phyloP scores from a whole-genome alignment of 148 eudicot species.

The Rhododendron molle region DNA sequence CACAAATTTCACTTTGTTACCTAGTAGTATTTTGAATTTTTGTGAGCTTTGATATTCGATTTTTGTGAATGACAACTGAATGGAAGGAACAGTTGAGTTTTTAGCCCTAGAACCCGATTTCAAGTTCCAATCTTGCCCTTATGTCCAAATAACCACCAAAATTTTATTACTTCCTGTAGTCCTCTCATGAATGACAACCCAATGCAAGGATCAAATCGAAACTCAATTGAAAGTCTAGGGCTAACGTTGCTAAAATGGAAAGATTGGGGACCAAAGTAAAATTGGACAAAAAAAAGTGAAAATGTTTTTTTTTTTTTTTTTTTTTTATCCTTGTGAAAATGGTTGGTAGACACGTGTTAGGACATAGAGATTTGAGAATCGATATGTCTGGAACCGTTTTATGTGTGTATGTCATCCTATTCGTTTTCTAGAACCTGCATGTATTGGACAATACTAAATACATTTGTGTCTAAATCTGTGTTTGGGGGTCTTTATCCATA shows the following conservation, averaged over 20 bases:
- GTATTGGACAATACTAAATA: no score
- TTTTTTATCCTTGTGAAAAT: no score
- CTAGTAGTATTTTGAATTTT: neutral
- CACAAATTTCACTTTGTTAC: neutral
- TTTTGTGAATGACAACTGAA: neutral
- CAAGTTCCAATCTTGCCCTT: neutral
- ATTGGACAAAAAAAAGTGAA: neutral
- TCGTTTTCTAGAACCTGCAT: no score
- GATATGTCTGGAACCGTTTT: no score
- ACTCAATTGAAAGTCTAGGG: neutral
- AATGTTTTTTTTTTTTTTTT: no score
- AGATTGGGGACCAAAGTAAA: neutral
- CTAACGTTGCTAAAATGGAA: neutral
- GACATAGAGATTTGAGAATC: neutral
- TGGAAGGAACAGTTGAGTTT: neutral
- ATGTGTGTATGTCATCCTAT: fast-evolving
- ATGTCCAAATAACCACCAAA: neutral
- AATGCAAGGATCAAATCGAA: neutral
- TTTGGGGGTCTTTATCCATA: no score
- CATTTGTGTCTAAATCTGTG: no score
- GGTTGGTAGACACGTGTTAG: neutral
- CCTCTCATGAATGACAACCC: neutral
- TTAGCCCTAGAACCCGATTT: neutral
- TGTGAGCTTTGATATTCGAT: neutral
- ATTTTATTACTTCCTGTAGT: no score